A percentile compares a stretch with the other conserved stretches of the same genome.
Conservation (phyloP, 2,329 filamentous ascomycete species). For the Tolypocladium pustulatum region DNA sequence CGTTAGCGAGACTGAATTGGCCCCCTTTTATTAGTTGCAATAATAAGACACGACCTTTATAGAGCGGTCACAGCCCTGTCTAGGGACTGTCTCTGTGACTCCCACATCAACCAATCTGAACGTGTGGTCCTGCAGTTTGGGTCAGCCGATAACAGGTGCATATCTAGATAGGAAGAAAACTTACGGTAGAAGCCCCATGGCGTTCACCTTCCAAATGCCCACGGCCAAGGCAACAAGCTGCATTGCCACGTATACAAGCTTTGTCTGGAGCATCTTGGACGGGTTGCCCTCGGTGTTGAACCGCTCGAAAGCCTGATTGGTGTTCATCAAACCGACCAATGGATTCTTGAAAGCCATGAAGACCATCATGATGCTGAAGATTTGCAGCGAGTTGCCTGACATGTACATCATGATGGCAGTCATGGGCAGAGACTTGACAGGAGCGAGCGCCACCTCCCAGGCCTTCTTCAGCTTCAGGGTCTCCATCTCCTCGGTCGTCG, state of each 20-base stretch:
- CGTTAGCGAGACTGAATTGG: slow-evolving; percentile 1
- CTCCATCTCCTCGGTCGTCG: slow-evolving; percentile 79
- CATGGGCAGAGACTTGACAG: slow-evolving; percentile 92
- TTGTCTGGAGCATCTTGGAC: slow-evolving; percentile 66
- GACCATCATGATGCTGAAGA: slow-evolving; percentile 99
- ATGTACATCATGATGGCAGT: slow-evolving; percentile 99
- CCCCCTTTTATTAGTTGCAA: neutral
- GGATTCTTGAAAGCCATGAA: slow-evolving; percentile 98
- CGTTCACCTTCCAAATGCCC: slow-evolving; percentile 93
- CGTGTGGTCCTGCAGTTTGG: slow-evolving; percentile 61
- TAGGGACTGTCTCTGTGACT: slow-evolving; percentile 58
- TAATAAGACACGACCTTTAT: neutral
- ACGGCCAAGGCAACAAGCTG: slow-evolving; percentile 75
- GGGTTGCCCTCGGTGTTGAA: slow-evolving; percentile 78
- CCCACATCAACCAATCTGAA: slow-evolving; percentile 97
- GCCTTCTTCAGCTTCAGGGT: slow-evolving; percentile 96
- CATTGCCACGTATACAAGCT: slow-evolving; percentile 78
- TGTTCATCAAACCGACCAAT: slow-evolving; percentile 69
- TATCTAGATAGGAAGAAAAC: slow-evolving; percentile 22
- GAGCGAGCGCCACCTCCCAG: slow-evolving; percentile 91
- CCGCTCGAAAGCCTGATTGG: slow-evolving; percentile 79
- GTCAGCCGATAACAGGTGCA: neutral
- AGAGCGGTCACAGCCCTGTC: slow-evolving; percentile 53
- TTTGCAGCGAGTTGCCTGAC: slow-evolving; percentile 95
- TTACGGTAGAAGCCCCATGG: slow-evolving; percentile 88